Conservation (phyloP, 768 basidiomycete genomes). For the Mycena galopus region DNA sequence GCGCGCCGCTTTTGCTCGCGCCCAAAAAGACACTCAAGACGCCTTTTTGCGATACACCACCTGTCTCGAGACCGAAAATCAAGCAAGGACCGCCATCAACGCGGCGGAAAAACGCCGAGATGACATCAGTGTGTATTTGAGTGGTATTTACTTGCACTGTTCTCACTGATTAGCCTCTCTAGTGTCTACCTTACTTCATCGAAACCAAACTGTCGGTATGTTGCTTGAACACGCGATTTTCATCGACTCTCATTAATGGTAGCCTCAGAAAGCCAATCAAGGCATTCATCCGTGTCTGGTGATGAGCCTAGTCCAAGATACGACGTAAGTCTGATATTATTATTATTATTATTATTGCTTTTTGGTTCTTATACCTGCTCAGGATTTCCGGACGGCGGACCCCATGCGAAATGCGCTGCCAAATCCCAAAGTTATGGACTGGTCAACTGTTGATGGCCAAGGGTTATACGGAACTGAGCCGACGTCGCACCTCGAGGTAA, state of each 20-base stretch:
- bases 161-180: constrained; percentile 36
- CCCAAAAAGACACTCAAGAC: constrained; percentile 80
- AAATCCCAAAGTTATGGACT: constrained; percentile 59
- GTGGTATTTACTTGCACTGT: constrained; percentile 17
- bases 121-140: constrained; percentile 62
- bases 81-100: constrained; percentile 73
- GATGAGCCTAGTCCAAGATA: constrained; percentile 63
- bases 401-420: constrained; percentile 58
- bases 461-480: constrained; percentile 58
- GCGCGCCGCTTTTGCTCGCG: constrained; percentile 69
- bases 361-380: constrained; percentile 11
- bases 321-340: constrained; percentile 28
- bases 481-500: constrained; percentile 60
- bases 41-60: constrained; percentile 77
- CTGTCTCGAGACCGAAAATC: constrained; percentile 75
- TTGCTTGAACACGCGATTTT: neutral
- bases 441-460: constrained; percentile 59
- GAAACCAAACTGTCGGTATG: constrained; percentile 55
- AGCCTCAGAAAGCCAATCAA: constrained; percentile 56
- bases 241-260: constrained; percentile 11
- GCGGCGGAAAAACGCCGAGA: constrained; percentile 80
- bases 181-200: constrained; percentile 63
- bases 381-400: constrained; percentile 57
- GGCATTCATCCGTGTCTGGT: constrained; percentile 66
- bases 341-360: neutral